phyloP scores from a whole-genome alignment of 1,284 basidiomycete genomes.

The Cystobasidium pallidum region DNA sequence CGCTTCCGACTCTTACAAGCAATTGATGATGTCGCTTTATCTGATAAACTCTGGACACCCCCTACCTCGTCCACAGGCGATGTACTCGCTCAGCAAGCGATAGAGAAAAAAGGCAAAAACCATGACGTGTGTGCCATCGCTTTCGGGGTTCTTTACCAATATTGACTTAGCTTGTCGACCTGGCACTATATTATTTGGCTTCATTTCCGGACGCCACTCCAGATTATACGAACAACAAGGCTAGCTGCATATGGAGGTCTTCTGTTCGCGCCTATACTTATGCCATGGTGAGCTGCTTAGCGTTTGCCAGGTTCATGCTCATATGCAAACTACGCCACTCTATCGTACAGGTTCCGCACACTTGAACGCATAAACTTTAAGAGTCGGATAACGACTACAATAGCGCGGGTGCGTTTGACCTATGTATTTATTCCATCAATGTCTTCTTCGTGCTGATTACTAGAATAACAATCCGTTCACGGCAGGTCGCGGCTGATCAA shows the following conservation, averaged over 20 bases:
- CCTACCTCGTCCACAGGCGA: constrained; percentile 64
- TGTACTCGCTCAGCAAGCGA: constrained; percentile 75
- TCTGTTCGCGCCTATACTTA: constrained; percentile 48
- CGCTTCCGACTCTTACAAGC: too few species aligned
- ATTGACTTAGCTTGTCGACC: too few species aligned
- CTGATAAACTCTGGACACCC: background rate
- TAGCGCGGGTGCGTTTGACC: constrained; percentile 48
- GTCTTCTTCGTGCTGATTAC: background rate
- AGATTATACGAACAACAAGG: constrained; percentile 72
- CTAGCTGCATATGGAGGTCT: constrained; percentile 72
- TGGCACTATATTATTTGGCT: too few species aligned
- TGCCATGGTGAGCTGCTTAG: constrained; percentile 18
- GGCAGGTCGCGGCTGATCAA: constrained; percentile 63
- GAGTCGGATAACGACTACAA: constrained; percentile 47
- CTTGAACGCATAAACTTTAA: constrained; percentile 51
- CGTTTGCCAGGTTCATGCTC: background rate
- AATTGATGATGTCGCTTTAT: background rate
- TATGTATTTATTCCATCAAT: background rate
- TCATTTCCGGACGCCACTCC: too few species aligned
- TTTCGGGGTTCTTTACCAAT: too few species aligned
- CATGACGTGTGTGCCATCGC: constrained; percentile 64
- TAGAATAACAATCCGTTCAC: constrained; percentile 22
- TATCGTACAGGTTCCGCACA: constrained; percentile 45
- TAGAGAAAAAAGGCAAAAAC: constrained; percentile 68
- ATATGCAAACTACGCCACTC: background rate